Percentiles rank a stretch among this genome's conserved stretches.
Evolutionary conservation across 208 protist genomes (phyloP).

Genomic region (Pavlovales sp.): DNA sequence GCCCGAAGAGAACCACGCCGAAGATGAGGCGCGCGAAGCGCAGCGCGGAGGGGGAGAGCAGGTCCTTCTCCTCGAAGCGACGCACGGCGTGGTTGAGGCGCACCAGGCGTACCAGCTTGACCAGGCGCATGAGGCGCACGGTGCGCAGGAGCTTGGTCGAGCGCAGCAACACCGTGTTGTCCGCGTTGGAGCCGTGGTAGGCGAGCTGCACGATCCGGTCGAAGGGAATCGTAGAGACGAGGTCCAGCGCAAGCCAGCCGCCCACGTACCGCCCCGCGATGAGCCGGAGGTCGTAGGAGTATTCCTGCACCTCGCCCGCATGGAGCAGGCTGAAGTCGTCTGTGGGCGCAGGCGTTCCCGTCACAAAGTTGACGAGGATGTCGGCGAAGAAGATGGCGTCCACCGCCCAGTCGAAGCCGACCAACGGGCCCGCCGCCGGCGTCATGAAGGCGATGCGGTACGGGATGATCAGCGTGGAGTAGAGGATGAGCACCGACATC

Average conservation of each 20-base stretch:
- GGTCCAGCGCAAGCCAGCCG: neutral
- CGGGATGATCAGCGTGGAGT: no score
- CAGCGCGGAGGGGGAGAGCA: neutral
- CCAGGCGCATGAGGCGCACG: neutral
- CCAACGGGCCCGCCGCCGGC: no score
- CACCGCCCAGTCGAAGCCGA: no score
- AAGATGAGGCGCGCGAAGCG: neutral
- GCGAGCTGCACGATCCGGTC: neutral
- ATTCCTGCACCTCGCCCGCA: no score
- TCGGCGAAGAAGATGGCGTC: no score
- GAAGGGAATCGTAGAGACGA: neutral
- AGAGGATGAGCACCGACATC: no score
- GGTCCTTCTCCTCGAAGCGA: neutral
- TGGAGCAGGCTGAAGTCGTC: no score
- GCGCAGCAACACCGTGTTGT: neutral
- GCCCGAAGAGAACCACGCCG: neutral
- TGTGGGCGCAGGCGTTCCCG: no score
- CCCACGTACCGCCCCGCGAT: neutral
- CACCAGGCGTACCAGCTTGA: neutral
- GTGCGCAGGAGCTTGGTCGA: neutral
- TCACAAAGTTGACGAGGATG: no score
- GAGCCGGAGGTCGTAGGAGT: no score
- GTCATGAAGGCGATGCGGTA: no score
- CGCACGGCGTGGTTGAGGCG: neutral
- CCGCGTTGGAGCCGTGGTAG: neutral